These are phyloP conservation scores for Botryotinia convoluta DNA, from an alignment of 2,329 filamentous ascomycete species.

Conservation along the genomic window DNA sequence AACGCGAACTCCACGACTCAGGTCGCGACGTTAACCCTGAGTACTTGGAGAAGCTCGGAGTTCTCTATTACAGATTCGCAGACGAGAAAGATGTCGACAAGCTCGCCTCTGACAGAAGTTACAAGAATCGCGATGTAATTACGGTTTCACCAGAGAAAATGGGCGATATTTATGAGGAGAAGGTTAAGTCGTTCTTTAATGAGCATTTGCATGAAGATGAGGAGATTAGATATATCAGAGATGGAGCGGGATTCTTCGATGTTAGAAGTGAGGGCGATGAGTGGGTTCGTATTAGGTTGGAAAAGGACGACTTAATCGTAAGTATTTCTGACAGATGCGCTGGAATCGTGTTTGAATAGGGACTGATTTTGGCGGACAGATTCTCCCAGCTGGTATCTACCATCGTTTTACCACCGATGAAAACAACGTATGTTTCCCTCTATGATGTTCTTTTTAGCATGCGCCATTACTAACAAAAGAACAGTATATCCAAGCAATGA, in stretches of 20 bases:
- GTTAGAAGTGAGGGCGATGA: conserved; percentile 78
- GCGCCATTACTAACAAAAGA: conserved; percentile 4
- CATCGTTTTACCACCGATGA: conserved; percentile 95
- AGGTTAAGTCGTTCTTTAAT: conserved; percentile 89
- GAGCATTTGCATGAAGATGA: conserved; percentile 98
- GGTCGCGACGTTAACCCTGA: conserved; percentile 63
- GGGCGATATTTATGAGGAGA: conserved; percentile 85
- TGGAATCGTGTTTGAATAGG: background rate
- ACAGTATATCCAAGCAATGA: conserved; percentile 93
- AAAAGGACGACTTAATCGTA: conserved; percentile 79
- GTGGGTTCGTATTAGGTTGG: conserved; percentile 83
- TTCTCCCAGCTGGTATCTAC: conserved; percentile 92
- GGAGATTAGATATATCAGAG: conserved; percentile 93
- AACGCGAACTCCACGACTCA: conserved; percentile 86
- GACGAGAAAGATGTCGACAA: conserved; percentile 65
- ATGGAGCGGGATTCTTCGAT: conserved; percentile 89
- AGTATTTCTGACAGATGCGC: conserved; percentile 11
- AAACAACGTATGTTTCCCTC: conserved; percentile 67
- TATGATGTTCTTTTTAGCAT: background rate
- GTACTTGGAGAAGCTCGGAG: conserved; percentile 72
- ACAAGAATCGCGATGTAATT: conserved; percentile 95
- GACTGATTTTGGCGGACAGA: conserved; percentile 39
- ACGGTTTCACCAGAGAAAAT: conserved; percentile 82
- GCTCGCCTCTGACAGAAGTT: conserved; percentile 72
- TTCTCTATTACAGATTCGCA: conserved; percentile 71